A percentile compares a stretch with the other conserved stretches of the same genome.
Evolutionary conservation across 441 rosid genomes (phyloP).

Genomic region (Bocquillonia castaneifolia): DNA sequence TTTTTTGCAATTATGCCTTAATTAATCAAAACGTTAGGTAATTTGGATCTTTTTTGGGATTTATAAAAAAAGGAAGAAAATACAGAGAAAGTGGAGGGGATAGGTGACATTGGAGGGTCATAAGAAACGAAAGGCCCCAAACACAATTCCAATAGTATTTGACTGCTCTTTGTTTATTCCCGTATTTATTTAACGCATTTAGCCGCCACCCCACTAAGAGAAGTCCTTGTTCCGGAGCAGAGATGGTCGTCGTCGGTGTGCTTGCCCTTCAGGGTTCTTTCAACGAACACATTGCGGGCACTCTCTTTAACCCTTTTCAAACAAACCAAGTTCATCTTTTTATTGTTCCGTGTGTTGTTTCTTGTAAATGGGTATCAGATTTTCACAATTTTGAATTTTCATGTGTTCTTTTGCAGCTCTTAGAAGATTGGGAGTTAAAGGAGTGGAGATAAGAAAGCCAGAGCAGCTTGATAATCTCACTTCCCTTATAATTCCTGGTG

Average conservation of each 20-base stretch:
- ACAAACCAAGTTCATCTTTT: not conserved
- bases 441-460: slow-evolving; percentile 79
- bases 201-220: slow-evolving; percentile 11
- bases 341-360: not conserved
- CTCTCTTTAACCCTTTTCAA: not conserved
- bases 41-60: too few relatives aligned
- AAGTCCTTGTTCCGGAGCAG: not conserved
- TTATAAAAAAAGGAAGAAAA: too few relatives aligned
- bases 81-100: not conserved
- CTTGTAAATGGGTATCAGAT: not conserved
- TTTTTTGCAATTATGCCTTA: too few relatives aligned
- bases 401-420: slow-evolving; percentile 39
- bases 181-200: not conserved
- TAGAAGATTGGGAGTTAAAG: slow-evolving; percentile 74
- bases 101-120: slow-evolving; percentile 3
- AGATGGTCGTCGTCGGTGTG: slow-evolving; percentile 63
- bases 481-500: slow-evolving; percentile 91
- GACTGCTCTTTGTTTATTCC: too few relatives aligned
- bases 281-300: slow-evolving; percentile 88
- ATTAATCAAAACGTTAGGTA: too few relatives aligned
- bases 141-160: slow-evolving; percentile 6
- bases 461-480: slow-evolving; percentile 65
- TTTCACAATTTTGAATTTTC: not conserved
- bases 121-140: slow-evolving; percentile 27
- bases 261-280: slow-evolving; percentile 92